These are phyloP conservation scores for Clonostachys solani DNA, from an alignment of 2,329 filamentous ascomycete genomes.

Conservation along the genomic window DNA sequence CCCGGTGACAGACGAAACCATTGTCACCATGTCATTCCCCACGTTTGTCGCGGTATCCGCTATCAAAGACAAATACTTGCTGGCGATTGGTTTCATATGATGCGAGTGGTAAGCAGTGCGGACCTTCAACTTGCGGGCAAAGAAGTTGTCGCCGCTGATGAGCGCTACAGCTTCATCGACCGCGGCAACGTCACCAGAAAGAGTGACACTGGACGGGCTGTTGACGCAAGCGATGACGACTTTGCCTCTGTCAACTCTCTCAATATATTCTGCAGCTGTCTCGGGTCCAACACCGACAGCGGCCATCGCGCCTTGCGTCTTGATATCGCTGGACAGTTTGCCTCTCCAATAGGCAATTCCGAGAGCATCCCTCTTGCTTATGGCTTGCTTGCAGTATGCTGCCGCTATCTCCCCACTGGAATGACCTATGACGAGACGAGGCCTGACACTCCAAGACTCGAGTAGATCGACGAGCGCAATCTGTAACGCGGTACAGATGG, in stretches of 20 bases:
- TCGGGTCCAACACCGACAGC: conserved; percentile 34
- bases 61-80: conserved; percentile 13
- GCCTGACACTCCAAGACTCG: conserved; percentile 15
- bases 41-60: conserved; percentile 5
- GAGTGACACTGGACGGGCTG: conserved; percentile 38
- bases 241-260: too few species aligned
- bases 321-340: conserved; percentile 35
- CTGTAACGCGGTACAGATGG: conserved; percentile 6
- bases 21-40: too few species aligned
- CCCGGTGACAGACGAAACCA: too few species aligned
- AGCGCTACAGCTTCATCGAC: not conserved
- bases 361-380: conserved; percentile 3
- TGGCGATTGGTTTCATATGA: conserved; percentile 3
- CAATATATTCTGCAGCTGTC: conserved; percentile 31
- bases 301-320: too few species aligned
- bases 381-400: conserved; percentile 20
- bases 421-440: conserved; percentile 27
- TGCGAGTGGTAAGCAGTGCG: conserved; percentile 8
- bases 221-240: conserved; percentile 40
- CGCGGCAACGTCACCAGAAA: conserved; percentile 41
- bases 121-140: conserved; percentile 8
- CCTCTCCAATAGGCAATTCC: conserved; percentile 1
- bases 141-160: not conserved
- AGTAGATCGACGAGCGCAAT: conserved; percentile 27
- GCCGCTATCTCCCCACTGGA: conserved; percentile 33